A percentile compares a stretch with the other conserved stretches of the same genome.
Conservation (phyloP, 108 stramenopile species). For the Pseudonitzschia pungens region DNA sequence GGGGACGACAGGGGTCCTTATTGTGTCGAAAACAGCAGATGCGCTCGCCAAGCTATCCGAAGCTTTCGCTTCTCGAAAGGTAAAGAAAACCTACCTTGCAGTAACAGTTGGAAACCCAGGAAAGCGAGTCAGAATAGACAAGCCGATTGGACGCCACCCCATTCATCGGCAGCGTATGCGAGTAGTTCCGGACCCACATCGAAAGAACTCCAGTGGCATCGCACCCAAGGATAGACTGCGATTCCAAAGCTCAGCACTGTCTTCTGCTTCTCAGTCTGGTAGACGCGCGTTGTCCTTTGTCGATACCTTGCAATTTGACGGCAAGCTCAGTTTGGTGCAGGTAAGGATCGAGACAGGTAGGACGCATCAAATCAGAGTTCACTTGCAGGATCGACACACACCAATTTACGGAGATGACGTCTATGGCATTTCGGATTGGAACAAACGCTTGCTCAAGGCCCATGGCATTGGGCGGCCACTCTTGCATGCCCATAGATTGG, state of each 20-base stretch:
- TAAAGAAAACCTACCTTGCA: conserved; percentile 89
- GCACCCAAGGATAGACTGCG: conserved; percentile 32
- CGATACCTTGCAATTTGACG: conserved; percentile 74
- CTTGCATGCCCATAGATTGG: conserved; percentile 84
- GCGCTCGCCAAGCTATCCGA: conserved; percentile 79
- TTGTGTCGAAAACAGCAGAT: conserved; percentile 91
- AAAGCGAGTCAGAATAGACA: conserved; percentile 78
- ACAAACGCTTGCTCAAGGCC: conserved; percentile 61
- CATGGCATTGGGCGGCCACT: conserved; percentile 86
- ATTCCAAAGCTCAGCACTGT: not conserved
- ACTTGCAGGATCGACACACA: conserved; percentile 92
- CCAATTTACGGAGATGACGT: conserved; percentile 95
- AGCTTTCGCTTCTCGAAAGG: conserved; percentile 78
- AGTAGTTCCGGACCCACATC: conserved; percentile 81
- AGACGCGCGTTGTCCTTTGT: conserved; percentile 77
- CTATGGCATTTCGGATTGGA: conserved; percentile 92
- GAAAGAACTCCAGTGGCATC: conserved; percentile 32
- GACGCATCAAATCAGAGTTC: conserved; percentile 93
- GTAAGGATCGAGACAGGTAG: conserved; percentile 93
- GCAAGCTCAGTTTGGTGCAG: conserved; percentile 84
- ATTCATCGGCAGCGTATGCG: conserved; percentile 91
- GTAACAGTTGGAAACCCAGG: conserved; percentile 89
- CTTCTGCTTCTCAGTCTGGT: conserved; percentile 50
- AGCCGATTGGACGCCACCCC: conserved; percentile 93
- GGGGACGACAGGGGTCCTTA: conserved; percentile 92